Conservation (phyloP, 2,329 filamentous ascomycete species). For the Meredithiella fracta region DNA sequence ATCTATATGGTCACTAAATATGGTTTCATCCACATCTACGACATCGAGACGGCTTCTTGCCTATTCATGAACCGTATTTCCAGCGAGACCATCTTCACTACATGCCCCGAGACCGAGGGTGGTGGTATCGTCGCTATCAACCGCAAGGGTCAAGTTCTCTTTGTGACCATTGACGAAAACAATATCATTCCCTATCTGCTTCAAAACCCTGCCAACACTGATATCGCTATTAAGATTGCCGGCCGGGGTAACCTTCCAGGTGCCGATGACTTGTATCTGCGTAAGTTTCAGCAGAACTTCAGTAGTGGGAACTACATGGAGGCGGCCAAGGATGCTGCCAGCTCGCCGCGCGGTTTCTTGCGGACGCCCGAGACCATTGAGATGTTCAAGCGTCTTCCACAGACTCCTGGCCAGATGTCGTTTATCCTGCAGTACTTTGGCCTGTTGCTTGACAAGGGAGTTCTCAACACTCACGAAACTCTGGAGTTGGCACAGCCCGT, state of each 20-base stretch:
- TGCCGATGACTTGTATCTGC: constrained; percentile 80
- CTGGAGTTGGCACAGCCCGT: constrained; percentile 87
- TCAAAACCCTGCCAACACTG: constrained; percentile 85
- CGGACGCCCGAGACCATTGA: constrained; percentile 91
- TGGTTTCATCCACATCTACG: constrained; percentile 96
- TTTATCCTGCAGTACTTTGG: constrained; percentile 96
- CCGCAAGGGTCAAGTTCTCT: constrained; percentile 89
- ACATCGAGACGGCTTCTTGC: constrained; percentile 84
- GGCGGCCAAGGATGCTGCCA: constrained; percentile 89
- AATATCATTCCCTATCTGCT: constrained; percentile 88
- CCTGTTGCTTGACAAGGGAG: constrained; percentile 88
- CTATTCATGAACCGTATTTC: constrained; percentile 99
- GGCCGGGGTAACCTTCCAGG: constrained; percentile 86
- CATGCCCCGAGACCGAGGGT: constrained; percentile 65
- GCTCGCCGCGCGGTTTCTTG: constrained; percentile 88
- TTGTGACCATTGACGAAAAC: constrained; percentile 81
- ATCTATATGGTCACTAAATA: constrained; percentile 98
- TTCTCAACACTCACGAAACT: constrained; percentile 82
- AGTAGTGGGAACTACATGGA: constrained; percentile 64
- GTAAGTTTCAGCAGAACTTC: constrained; percentile 83
- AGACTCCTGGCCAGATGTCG: constrained; percentile 72
- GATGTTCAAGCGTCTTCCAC: constrained; percentile 75
- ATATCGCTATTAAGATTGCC: constrained; percentile 89
- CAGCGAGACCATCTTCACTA: constrained; percentile 97
- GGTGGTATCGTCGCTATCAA: constrained; percentile 89